Evolutionary conservation across 441 rosid genomes (phyloP), one percentile per base, ranked within the genome.

Genomic region (Monsonia emarginata): DNA sequence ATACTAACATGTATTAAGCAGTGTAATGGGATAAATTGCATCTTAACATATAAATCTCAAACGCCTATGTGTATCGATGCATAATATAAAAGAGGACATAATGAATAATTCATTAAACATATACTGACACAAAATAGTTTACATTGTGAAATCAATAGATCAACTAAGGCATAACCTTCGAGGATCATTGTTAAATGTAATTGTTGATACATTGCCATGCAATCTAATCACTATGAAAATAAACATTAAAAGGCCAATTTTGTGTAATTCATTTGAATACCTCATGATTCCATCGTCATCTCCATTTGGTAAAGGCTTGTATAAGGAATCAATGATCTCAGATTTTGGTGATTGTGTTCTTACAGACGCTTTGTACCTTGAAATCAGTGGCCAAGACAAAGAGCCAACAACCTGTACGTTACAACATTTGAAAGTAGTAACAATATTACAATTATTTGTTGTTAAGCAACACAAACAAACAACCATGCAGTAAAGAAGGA

Each of bases 361-460:
- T 54, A 88, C 96, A 72, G 92, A 85, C 75, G 99, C 97, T 75
- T 91, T 88, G 31, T 91, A 94, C 79, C 88, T 85, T 72, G 99
- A 91, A 77, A 94, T 84, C 66, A 80, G 72, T 9, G 99, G 97
- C 97, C 97, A 94, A 59, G 46, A 65, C 42, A 59, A 82, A 61
- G 99, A 94, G 67, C 99, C 95, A 81, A 91, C 99, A 74, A 89
- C 96, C 99, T 94, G 72, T 70, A 78, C 67, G 34, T 64, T 69
- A 62, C 58, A 64, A 46, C 28, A 48, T 30, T 21, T 61, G 36
- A 68, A 32, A 52, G 18, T 22, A 59, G 72, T 64, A 56, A 62
- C 32, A 63, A 21, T 22, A 26, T 44, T 24, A 42, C 21, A 16
- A 6, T 67, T 18, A 18, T n/a, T n/a, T 58, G 31, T 57, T 57